Base-by-base conservation (phyloP, 495 filamentous ascomycete genomes). In the Neurospora sp. region DNA sequence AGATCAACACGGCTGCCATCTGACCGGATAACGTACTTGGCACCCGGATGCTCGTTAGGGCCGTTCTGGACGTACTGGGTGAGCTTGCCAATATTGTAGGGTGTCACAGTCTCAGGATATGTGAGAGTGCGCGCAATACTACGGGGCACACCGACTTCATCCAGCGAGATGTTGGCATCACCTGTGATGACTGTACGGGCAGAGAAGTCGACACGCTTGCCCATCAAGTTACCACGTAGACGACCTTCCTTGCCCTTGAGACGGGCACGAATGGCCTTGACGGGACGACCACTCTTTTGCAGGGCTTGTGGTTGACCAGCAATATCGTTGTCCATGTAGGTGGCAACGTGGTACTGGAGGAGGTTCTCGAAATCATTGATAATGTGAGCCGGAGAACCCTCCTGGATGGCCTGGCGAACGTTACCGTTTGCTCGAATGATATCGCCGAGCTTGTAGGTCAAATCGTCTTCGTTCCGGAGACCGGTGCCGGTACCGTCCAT, bases 321-420 rank as follows among this genome's bases (percentile, higher is more conserved):
- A 81, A 97, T 97, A 79, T 98, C 94, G 78, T 99, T 99, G 79
- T 98, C 96, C 96, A 99, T 99, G 83, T 97, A 95, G 8, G 96
- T 99, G 10, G 96, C 96, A 62, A 98, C 95, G 78, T 99, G 96
- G 80, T 96, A 99, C 77, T 99, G 96, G n/a, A 99, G 84, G 9
- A 99, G 84, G 72, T 90, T 88, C 81, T 97, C 93, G 72, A 97
- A 98, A 76, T 99, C 96, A 39, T 88, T 89, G 39, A 92, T 87
- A 46, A 98, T 91, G 83, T 98, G 96, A 71, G 91, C 89, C 0
- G 96, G 94, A 5, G 95, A 93, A 49, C 95, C 95, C 80, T 97
- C 93, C 62, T 91, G 88, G 73, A 96, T 91, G 66, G 94, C 94
- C 72, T 94, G 90, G 49, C 91, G 89, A 39, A 99, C 94, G 76